phyloP scores from a whole-genome alignment of 1,139 yeast species.

The Groenewaldozyma auringiensis region DNA sequence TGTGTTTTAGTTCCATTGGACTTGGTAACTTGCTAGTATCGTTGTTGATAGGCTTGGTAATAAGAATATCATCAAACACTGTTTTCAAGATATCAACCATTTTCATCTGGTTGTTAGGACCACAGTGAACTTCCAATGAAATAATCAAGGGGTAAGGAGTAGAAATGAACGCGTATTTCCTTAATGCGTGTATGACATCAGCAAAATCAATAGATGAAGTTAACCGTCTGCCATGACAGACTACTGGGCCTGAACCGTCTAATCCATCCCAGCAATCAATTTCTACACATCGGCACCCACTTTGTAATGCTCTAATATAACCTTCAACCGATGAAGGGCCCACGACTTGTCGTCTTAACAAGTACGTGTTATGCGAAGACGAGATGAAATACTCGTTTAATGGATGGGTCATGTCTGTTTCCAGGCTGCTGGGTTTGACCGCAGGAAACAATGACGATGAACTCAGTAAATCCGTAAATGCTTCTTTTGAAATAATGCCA shows the following conservation, averaged over 20 bases:
- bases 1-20: conserved; percentile 62
- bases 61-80: conserved; percentile 51
- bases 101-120: conserved; percentile 50
- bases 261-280: conserved; percentile 91
- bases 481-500: conserved; percentile 37
- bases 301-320: conserved; percentile 76
- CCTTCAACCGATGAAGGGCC: conserved; percentile 91
- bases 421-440: conserved; percentile 31
- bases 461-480: conserved; percentile 44
- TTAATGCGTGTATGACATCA: conserved; percentile 64
- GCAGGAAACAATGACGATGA: conserved; percentile 42
- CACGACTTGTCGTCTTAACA: conserved; percentile 82
- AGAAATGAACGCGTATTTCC: conserved; percentile 76
- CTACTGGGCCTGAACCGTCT: conserved; percentile 60
- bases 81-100: conserved; percentile 48
- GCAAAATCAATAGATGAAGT: conserved; percentile 64
- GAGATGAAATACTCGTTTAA: conserved; percentile 81
- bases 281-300: conserved; percentile 90
- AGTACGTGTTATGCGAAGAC: conserved; percentile 90
- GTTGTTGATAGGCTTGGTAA: conserved; percentile 37
- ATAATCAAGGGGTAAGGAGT: conserved; percentile 79
- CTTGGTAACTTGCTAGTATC: conserved; percentile 46
- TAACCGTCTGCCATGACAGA: conserved; percentile 81
- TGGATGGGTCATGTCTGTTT: conserved; percentile 49
- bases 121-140: conserved; percentile 84